Evolutionary conservation across 1,284 basidiomycete genomes (phyloP).

Genomic region (Grifola frondosa): DNA sequence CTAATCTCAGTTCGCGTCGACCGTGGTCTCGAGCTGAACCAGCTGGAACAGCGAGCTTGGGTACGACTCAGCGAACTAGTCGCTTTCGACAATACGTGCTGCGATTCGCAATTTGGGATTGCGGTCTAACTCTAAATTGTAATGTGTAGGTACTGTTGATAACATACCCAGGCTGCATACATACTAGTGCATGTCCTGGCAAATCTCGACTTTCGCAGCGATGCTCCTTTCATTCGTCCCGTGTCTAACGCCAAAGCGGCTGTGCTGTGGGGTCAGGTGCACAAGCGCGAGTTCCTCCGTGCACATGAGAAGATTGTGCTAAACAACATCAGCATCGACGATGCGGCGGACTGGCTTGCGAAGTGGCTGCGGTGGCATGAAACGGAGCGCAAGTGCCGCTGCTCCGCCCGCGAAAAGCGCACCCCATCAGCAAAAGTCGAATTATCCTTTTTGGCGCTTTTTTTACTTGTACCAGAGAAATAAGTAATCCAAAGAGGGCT

Average conservation of each 20-base stretch:
- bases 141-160: constrained; percentile 28
- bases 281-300: constrained; percentile 31
- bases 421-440: no score
- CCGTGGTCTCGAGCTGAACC: constrained; percentile 41
- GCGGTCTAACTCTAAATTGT: neutral
- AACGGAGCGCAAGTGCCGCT: constrained; percentile 23
- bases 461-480: no score
- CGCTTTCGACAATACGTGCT: constrained; percentile 44
- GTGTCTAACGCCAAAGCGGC: constrained; percentile 37
- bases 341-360: constrained; percentile 40
- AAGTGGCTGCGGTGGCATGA: constrained; percentile 28
- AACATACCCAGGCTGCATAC: constrained; percentile 44
- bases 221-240: constrained; percentile 48
- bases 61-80: constrained; percentile 50
- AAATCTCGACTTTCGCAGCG: constrained; percentile 35
- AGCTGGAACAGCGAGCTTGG: constrained; percentile 52
- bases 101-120: constrained; percentile 1
- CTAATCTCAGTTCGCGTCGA: no score
- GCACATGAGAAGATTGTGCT: constrained; percentile 54
- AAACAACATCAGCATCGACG: constrained; percentile 45
- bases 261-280: constrained; percentile 27
- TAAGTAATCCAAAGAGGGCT: no score
- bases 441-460: no score
- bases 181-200: constrained; percentile 45
- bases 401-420: constrained; percentile 26